A percentile compares a stretch with the other conserved stretches of the same genome.
Conservation (phyloP, 176 grass and related monocot genomes). For the Oryza longistaminata region DNA sequence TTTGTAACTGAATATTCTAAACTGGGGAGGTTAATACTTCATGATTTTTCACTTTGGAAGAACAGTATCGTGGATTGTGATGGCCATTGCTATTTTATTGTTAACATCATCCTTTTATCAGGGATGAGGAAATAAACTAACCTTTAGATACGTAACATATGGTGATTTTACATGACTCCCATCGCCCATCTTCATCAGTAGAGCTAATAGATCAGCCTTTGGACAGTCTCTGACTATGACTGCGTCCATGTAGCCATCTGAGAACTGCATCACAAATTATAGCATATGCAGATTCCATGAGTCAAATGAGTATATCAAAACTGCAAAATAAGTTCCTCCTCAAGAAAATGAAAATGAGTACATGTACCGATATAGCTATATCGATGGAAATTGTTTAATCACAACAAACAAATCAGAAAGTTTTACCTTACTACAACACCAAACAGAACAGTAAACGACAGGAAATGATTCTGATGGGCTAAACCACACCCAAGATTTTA, state of each 20-base stretch:
- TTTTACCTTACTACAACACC: neutral
- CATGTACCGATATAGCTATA: too few species aligned
- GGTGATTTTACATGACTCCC: constrained; percentile 80
- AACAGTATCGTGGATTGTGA: neutral
- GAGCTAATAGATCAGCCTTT: constrained; percentile 54
- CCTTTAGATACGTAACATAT: constrained; percentile 75
- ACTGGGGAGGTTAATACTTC: neutral
- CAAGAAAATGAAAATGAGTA: constrained; percentile 3
- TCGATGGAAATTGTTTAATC: neutral
- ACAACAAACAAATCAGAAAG: neutral
- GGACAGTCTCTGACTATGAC: constrained; percentile 66
- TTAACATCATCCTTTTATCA: neutral
- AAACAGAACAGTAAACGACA: neutral
- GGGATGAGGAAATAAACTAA: neutral
- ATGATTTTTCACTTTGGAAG: neutral
- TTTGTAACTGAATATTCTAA: neutral
- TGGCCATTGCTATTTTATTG: neutral
- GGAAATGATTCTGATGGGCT: neutral
- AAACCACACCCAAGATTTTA: neutral
- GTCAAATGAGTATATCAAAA: neutral
- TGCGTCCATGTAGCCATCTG: constrained; percentile 82
- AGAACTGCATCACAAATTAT: constrained; percentile 56
- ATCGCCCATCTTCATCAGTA: constrained; percentile 65
- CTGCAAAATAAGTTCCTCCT: neutral
- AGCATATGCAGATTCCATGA: neutral